A percentile compares a stretch with the other conserved stretches of the same genome.
These are phyloP conservation scores for Russula compacta DNA, from an alignment of 768 basidiomycete genomes.

Conservation along the genomic window DNA sequence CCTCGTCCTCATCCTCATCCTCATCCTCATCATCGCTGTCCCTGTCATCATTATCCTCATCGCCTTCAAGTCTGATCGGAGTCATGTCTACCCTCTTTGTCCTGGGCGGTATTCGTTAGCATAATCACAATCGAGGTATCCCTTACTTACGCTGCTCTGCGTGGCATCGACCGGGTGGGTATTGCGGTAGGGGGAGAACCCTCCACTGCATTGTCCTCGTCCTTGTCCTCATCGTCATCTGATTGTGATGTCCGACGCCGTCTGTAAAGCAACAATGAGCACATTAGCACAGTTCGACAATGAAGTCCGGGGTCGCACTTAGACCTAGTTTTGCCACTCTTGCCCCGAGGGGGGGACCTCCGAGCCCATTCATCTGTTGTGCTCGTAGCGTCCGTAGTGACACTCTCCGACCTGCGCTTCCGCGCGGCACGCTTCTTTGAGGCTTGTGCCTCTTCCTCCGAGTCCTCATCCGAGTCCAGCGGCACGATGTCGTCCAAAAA, in stretches of 20 bases:
- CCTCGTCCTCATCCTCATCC: slow-evolving; percentile 7
- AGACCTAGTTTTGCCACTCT: slow-evolving; percentile 30
- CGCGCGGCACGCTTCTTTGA: slow-evolving; percentile 34
- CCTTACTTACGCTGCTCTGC: slow-evolving; percentile 47
- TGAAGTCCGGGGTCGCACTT: slow-evolving; percentile 18
- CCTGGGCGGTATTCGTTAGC: slow-evolving; percentile 22
- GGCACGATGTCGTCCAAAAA: slow-evolving; percentile 68
- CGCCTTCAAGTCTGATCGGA: slow-evolving; percentile 20
- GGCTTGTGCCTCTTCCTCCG: slow-evolving; percentile 26
- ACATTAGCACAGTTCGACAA: neutral
- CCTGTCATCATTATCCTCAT: slow-evolving; percentile 31
- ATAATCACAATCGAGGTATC: slow-evolving; percentile 28
- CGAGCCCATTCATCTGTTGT: slow-evolving; percentile 26
- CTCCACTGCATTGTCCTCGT: slow-evolving; percentile 22
- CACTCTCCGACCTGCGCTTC: slow-evolving; percentile 52
- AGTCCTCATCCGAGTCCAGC: slow-evolving; percentile 49
- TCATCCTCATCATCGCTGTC: slow-evolving; percentile 21
- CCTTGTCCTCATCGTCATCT: slow-evolving; percentile 34
- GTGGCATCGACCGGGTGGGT: slow-evolving; percentile 47
- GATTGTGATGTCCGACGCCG: slow-evolving; percentile 47
- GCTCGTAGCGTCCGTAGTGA: slow-evolving; percentile 36
- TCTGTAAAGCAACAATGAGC: slow-evolving; percentile 27
- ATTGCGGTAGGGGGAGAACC: slow-evolving; percentile 30
- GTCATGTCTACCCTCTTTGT: slow-evolving; percentile 18
- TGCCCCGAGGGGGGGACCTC: slow-evolving; percentile 23